Conservation (phyloP, 768 basidiomycete genomes). For the Tulasnella sp. region DNA sequence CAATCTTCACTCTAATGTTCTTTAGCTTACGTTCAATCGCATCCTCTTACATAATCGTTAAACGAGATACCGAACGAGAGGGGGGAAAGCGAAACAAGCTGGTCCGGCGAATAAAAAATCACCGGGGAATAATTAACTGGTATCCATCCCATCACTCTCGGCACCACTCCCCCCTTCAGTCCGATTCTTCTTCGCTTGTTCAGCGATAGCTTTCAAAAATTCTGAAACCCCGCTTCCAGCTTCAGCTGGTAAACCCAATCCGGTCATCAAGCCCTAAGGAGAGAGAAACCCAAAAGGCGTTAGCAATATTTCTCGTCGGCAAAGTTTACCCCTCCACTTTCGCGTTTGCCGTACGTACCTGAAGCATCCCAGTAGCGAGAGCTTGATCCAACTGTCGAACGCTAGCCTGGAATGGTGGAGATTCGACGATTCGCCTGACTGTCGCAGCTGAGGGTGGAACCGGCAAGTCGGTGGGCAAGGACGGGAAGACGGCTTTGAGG, state of each 20-base stretch:
- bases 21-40: too few relatives aligned
- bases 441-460: slow-evolving; percentile 59
- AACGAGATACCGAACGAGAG: neutral
- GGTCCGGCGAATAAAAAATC: neutral
- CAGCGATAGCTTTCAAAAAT: slow-evolving; percentile 72
- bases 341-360: neutral
- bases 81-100: too few relatives aligned
- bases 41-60: neutral
- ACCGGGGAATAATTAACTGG: slow-evolving; percentile 43
- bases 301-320: neutral
- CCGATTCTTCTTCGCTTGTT: slow-evolving; percentile 55
- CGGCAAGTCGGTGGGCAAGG: slow-evolving; percentile 72
- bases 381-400: slow-evolving; percentile 79
- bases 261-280: slow-evolving; percentile 53
- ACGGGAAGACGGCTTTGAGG: slow-evolving; percentile 59
- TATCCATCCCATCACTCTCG: slow-evolving; percentile 63
- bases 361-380: slow-evolving; percentile 65
- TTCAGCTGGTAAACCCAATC: slow-evolving; percentile 75
- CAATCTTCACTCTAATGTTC: neutral
- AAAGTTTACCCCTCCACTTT: too few relatives aligned
- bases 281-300: slow-evolving; percentile 29
- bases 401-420: slow-evolving; percentile 74
- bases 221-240: slow-evolving; percentile 71
- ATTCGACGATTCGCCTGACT: slow-evolving; percentile 67
- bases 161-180: slow-evolving; percentile 31